Percentiles rank a stretch among this genome's conserved stretches.
Evolutionary conservation across 495 filamentous ascomycete species (phyloP).

Genomic region (Hypoxylon lenormandii): DNA sequence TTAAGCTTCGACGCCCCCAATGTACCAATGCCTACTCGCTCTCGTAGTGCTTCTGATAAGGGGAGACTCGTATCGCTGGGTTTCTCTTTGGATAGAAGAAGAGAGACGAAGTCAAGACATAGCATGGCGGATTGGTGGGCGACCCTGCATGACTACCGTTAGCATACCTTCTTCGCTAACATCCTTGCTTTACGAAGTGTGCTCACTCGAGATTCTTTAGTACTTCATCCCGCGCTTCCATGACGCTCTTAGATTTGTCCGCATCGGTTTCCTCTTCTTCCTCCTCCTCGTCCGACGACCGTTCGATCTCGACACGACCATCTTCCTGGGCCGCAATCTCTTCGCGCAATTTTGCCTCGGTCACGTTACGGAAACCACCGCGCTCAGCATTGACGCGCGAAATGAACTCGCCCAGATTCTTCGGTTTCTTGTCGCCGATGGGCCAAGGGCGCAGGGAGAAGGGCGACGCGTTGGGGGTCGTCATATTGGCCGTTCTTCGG

Average conservation of each 20-base stretch:
- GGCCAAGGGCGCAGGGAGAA: constrained; percentile 75
- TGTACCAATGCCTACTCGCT: constrained; percentile 75
- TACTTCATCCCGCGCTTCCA: constrained; percentile 65
- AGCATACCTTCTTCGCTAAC: constrained; percentile 12
- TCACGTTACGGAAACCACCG: constrained; percentile 78
- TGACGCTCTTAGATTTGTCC: constrained; percentile 55
- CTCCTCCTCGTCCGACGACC: constrained; percentile 52
- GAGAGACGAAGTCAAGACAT: constrained; percentile 84
- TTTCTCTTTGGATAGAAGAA: constrained; percentile 80
- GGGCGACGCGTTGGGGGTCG: constrained; percentile 59
- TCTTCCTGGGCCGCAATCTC: constrained; percentile 68
- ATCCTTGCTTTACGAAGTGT: background rate
- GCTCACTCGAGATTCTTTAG: constrained; percentile 64
- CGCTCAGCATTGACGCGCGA: constrained; percentile 77
- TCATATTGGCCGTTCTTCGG: background rate
- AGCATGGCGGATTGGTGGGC: constrained; percentile 75
- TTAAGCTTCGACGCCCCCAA: constrained; percentile 79
- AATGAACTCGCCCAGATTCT: constrained; percentile 76
- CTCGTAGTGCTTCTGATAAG: constrained; percentile 75
- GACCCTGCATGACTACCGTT: constrained; percentile 33
- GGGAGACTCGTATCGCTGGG: constrained; percentile 71
- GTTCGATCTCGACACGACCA: constrained; percentile 36
- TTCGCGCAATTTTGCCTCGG: constrained; percentile 69
- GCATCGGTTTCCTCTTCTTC: constrained; percentile 50
- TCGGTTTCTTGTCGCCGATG: constrained; percentile 65